These are phyloP conservation scores for Pseudogymnoascus sp. DNA, from an alignment of 2,329 filamentous ascomycete genomes.

Conservation along the genomic window DNA sequence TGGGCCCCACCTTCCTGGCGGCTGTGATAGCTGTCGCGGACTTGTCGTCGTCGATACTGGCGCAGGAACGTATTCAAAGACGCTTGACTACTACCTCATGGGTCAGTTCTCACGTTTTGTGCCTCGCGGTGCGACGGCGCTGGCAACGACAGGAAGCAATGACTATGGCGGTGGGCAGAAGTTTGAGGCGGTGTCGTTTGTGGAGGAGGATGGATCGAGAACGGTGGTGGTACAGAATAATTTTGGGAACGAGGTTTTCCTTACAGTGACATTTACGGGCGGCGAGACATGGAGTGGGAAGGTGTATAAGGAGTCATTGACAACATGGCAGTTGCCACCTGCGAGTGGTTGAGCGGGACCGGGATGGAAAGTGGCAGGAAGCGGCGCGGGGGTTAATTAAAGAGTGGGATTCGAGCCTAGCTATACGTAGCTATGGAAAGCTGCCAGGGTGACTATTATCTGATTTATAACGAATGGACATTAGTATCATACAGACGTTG, in stretches of 20 bases:
- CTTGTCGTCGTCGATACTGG: conserved; percentile 48
- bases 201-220: conserved; percentile 40
- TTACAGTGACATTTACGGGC: conserved; percentile 31
- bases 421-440: background rate
- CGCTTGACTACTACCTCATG: conserved; percentile 47
- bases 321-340: conserved; percentile 29
- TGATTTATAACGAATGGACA: background rate
- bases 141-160: conserved; percentile 38
- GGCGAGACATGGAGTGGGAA: conserved; percentile 36
- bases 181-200: conserved; percentile 39
- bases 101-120: conserved; percentile 46
- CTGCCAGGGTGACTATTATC: no score
- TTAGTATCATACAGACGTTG: background rate
- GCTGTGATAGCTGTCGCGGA: conserved; percentile 40
- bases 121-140: conserved; percentile 37
- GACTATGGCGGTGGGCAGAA: conserved; percentile 34
- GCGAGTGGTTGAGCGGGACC: background rate
- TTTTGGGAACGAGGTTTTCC: conserved; percentile 39
- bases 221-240: conserved; percentile 43
- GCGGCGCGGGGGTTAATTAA: background rate
- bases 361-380: background rate
- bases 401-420: background rate
- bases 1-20: conserved; percentile 37
- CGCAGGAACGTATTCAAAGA: conserved; percentile 37
- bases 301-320: conserved; percentile 31